phyloP scores from a whole-genome alignment of 345 rosid species.

The Abelmoschus esculentus region DNA sequence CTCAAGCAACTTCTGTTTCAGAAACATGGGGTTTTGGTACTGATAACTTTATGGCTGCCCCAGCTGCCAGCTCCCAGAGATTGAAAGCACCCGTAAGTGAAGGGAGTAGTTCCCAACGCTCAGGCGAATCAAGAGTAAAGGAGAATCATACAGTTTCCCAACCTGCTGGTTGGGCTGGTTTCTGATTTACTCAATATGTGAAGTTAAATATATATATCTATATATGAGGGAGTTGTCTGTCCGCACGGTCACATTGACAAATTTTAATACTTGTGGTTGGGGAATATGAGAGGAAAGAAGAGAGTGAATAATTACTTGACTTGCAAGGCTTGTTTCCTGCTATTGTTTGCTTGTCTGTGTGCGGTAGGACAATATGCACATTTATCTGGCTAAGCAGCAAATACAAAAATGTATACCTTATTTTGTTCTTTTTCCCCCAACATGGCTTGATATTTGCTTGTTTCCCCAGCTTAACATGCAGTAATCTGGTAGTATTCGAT shows the following conservation, averaged over 20 bases:
- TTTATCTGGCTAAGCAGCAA: constrained; percentile 1
- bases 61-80: constrained; percentile 28
- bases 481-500: neutral
- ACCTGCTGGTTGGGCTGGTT: constrained; percentile 99
- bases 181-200: constrained; percentile 28
- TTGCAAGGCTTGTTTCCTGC: neutral
- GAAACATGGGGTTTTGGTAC: constrained; percentile 83
- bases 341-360: neutral
- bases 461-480: neutral
- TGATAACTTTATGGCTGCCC: constrained; percentile 57
- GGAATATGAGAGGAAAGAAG: constrained; percentile 1
- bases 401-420: constrained; percentile 1
- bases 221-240: neutral
- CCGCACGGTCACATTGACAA: neutral
- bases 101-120: constrained; percentile 41
- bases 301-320: neutral
- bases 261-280: neutral
- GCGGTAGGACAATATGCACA: constrained; percentile 6
- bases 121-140: constrained; percentile 32
- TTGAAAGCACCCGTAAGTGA: constrained; percentile 27
- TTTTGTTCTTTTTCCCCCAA: neutral
- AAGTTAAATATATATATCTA: neutral
- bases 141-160: constrained; percentile 50
- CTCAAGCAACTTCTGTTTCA: constrained; percentile 35
- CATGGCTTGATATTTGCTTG: neutral